Conservation (phyloP, 306 rosid species). For the Quercus dentata region DNA sequence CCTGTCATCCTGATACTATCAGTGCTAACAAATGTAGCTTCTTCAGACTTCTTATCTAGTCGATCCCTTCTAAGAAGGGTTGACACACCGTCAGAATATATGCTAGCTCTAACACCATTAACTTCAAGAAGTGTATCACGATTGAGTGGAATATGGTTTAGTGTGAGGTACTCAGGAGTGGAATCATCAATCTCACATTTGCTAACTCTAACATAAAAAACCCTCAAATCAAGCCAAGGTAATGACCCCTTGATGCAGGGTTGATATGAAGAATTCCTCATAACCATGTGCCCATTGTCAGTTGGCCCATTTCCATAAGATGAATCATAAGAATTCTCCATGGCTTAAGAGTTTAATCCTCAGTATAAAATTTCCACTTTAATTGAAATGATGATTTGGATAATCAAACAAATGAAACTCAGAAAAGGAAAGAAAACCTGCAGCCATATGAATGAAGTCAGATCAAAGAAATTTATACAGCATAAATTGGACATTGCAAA, state of each 20-base stretch:
- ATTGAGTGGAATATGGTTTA: slow-evolving; percentile 65
- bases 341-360: slow-evolving; percentile 21
- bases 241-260: slow-evolving; percentile 45
- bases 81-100: slow-evolving; percentile 54
- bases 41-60: slow-evolving; percentile 73
- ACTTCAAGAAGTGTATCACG: slow-evolving; percentile 73
- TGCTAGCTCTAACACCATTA: slow-evolving; percentile 66
- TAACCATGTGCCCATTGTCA: slow-evolving; percentile 49
- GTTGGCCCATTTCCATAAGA: slow-evolving; percentile 44
- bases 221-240: slow-evolving; percentile 78
- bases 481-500: slow-evolving; percentile 14
- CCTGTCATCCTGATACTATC: slow-evolving; percentile 74
- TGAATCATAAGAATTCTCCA: slow-evolving; percentile 49
- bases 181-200: slow-evolving; percentile 66
- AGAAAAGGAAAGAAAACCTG: slow-evolving; percentile 27
- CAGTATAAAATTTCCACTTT: slow-evolving; percentile 26
- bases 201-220: slow-evolving; percentile 70
- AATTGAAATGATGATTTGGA: slow-evolving; percentile 17
- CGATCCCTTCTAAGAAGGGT: slow-evolving; percentile 67
- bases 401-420: slow-evolving; percentile 25
- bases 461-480: slow-evolving; percentile 17
- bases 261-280: slow-evolving; percentile 43
- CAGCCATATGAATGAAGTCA: slow-evolving; percentile 22
- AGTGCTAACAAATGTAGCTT: slow-evolving; percentile 81
- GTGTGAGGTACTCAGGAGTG: slow-evolving; percentile 59